A percentile compares a stretch with the other conserved stretches of the same genome.
Evolutionary conservation across 306 rosid species (phyloP).

Genomic region (Fagus sylvatica): DNA sequence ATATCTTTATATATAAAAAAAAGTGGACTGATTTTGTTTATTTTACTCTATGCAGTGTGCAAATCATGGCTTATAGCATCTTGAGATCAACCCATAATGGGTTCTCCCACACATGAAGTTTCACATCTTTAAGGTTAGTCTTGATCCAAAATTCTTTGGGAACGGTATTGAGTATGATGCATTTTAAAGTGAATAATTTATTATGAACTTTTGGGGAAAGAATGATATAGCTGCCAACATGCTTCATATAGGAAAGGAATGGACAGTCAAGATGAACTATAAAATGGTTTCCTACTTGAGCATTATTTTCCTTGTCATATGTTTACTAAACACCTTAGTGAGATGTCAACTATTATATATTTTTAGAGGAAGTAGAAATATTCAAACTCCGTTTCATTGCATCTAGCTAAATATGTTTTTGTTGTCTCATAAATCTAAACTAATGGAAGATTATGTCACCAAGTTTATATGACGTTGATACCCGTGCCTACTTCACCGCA

Average conservation of each 20-base stretch:
- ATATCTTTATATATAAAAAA: no score
- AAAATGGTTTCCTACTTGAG: background rate
- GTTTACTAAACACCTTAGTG: background rate
- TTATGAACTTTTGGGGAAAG: background rate
- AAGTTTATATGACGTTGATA: background rate
- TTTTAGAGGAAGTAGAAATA: background rate
- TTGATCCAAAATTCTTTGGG: background rate
- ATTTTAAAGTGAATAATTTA: background rate
- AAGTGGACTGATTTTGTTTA: constrained; percentile 13
- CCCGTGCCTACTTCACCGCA: no score
- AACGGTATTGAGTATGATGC: background rate
- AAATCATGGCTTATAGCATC: constrained; percentile 39
- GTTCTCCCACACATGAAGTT: background rate
- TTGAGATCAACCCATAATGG: constrained; percentile 11
- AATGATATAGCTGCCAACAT: background rate
- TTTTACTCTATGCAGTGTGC: constrained; percentile 48
- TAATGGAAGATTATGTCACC: background rate
- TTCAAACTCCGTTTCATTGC: background rate
- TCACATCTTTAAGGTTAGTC: constrained; percentile 23
- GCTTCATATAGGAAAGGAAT: background rate
- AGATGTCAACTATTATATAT: background rate
- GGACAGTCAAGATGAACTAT: background rate
- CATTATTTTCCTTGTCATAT: background rate
- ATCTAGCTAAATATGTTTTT: background rate
- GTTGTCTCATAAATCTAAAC: background rate